Evolutionary conservation across 106 monocot genomes (phyloP), one percentile per base, ranked within the genome.

Genomic region (Dactylorhiza incarnata): DNA sequence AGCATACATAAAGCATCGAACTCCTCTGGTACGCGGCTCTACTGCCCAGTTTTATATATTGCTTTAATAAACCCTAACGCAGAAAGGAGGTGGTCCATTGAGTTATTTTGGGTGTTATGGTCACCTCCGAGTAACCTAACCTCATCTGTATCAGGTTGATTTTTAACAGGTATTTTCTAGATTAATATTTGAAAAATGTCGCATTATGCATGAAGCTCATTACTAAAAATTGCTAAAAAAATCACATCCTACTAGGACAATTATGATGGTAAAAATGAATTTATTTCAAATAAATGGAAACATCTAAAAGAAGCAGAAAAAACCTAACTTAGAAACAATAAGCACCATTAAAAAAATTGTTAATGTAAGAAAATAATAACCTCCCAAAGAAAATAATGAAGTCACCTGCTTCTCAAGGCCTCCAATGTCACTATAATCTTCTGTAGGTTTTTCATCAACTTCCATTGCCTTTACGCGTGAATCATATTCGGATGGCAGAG

Each of bases 401-500:
- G 15, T 46, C 73, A 95, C 94, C 91, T 95, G 91, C 73, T 95
- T 94, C 68, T 97, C 97, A 73, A 97, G 91, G 37, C 97, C 97
- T 81, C 97, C 97, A 71, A 97, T 91, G 56, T 94, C 97, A 82
- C 87, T 97, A 72, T 97, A 94, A 67, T 94, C 91, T 83, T 97
- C 97, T 1, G 94, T 97, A 46, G 94, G 94, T 59, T 97, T 97
- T 75, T 97, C 97, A 85, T 94, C 94, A 70, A 94, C 97, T 77
- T 94, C 94, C 97, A 97, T 91, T 73, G 87, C 91, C 82, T 97
- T 97, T 17, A 94, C 91, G 43, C 91, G 83, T 24, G 97, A 97
- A 73, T 97, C 97, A 80, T 94, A 97, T 70, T 91, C 94, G 17
- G 94, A 94, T 25, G 97, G 97, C 78, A 97, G 93, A 66, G 94